Evolutionary conservation across 1,139 yeast species (phyloP).

Genomic region (Ashbya aceris): DNA sequence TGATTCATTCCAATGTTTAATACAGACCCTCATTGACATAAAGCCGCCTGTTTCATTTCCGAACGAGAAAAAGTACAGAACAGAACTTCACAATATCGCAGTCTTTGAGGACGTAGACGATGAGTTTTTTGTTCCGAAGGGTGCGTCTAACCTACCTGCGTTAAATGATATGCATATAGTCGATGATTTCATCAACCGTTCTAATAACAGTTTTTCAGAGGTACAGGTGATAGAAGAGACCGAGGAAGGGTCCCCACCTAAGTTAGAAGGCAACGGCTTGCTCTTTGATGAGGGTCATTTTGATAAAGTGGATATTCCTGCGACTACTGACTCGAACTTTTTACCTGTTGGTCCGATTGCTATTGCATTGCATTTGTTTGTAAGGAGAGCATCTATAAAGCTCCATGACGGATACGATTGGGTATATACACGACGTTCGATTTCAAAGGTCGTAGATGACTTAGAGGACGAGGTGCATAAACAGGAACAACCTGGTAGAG

Average conservation of each 20-base stretch:
- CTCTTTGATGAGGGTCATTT: neutral
- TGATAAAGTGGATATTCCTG: neutral
- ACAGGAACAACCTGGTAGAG: constrained; percentile 17
- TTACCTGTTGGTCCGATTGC: neutral
- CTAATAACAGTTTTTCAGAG: neutral
- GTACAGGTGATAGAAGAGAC: constrained; percentile 1
- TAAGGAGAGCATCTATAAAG: constrained; percentile 38
- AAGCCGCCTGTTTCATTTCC: constrained; percentile 55
- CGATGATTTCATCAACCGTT: constrained; percentile 14
- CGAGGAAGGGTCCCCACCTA: neutral
- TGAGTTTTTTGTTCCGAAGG: constrained; percentile 17
- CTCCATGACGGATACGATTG: constrained; percentile 92
- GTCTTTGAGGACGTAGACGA: constrained; percentile 43
- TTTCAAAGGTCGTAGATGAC: constrained; percentile 48
- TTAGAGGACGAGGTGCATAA: constrained; percentile 16
- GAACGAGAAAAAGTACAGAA: constrained; percentile 48
- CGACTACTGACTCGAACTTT: neutral
- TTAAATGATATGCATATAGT: constrained; percentile 11
- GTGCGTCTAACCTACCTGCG: constrained; percentile 6
- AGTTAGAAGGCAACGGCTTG: neutral
- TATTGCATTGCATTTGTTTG: neutral
- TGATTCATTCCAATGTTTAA: constrained; percentile 67
- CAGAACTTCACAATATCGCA: constrained; percentile 35
- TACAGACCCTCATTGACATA: constrained; percentile 61
- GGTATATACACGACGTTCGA: constrained; percentile 63